Base-by-base conservation (phyloP, 164 flowering plant species). In the Vitis vinifera region DNA sequence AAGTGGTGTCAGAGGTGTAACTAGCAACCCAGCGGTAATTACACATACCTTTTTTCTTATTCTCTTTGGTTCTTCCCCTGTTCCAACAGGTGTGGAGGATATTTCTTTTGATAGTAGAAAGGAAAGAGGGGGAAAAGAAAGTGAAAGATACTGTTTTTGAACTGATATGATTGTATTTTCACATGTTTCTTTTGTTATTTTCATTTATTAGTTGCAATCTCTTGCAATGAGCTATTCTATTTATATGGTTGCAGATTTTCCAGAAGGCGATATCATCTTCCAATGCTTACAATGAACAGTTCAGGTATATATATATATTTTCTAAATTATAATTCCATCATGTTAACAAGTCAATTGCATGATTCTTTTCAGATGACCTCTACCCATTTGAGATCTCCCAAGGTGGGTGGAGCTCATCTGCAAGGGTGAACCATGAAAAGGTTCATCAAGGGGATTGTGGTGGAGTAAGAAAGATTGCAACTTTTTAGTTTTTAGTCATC, bases 241-340 rank as follows among this genome's bases (percentile, higher is more conserved):
- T 23, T 52, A 10, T 56, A 8, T 70, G 29, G 10, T 68, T 88
- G 80, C 97, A 95, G 99, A 95, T 95, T 66, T 93, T 95, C 87
- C 98, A 95, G 84, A 93, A 95, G 70, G 99, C 99, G 48, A 95
- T 93, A 76, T 95, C 99, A 55, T 78, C 99, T 23, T 95, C 99
- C 59, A 81, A 82, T 82, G 98, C 97, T 44, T 93, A 95, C 82
- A 92, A 93, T 78, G 95, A 89, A 9, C 99, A 95, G 57, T 95
- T 93, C 85, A 87, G 91, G 98, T 93, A 80, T 62, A 4, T 55
- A 30, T 30, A 31, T 29, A 12, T 63, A 19, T 15, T 58, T 70
- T 10, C 51, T 29, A 19, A 13, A 16, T 61, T 56, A 6, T 31
- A 6, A 31, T 31, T 31, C 44, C 44, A 4, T 16, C 23, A 56